Conservation (phyloP, 495 filamentous ascomycete species). For the Lindgomyces ingoldianus region DNA sequence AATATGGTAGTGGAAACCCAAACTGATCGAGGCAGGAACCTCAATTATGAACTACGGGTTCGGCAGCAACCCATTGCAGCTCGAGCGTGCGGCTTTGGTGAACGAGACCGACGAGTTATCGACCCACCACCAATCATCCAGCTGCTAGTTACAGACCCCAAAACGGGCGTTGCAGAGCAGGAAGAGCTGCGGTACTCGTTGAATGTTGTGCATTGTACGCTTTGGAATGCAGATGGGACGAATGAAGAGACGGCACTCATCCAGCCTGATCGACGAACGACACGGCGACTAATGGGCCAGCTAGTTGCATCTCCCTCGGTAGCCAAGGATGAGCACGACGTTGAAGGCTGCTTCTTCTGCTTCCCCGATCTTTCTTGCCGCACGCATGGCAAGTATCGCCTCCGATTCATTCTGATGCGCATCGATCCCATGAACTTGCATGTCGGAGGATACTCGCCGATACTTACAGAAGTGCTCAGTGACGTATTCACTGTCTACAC, state of each 20-base stretch:
- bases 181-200: conserved; percentile 70
- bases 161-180: conserved; percentile 54
- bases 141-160: conserved; percentile 69
- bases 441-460: conserved; percentile 59
- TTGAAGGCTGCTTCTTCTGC: conserved; percentile 85
- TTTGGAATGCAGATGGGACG: conserved; percentile 63
- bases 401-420: conserved; percentile 86
- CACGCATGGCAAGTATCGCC: conserved; percentile 76
- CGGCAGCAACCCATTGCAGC: conserved; percentile 91
- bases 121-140: conserved; percentile 96
- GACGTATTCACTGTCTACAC: conserved; percentile 85
- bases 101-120: conserved; percentile 88
- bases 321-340: conserved; percentile 62
- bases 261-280: conserved; percentile 48
- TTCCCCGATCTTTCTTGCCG: conserved; percentile 94
- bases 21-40: conserved; percentile 32
- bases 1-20: conserved; percentile 7
- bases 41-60: conserved; percentile 59
- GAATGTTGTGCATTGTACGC: conserved; percentile 81
- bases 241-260: conserved; percentile 59
- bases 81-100: conserved; percentile 90
- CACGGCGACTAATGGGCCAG: conserved; percentile 74
- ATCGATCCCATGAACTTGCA: conserved; percentile 57
- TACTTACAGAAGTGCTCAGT: conserved; percentile 69
- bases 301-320: conserved; percentile 74